These are phyloP conservation scores for Beauveria brongniartii DNA, from an alignment of 2,329 filamentous ascomycete genomes.

Conservation along the genomic window DNA sequence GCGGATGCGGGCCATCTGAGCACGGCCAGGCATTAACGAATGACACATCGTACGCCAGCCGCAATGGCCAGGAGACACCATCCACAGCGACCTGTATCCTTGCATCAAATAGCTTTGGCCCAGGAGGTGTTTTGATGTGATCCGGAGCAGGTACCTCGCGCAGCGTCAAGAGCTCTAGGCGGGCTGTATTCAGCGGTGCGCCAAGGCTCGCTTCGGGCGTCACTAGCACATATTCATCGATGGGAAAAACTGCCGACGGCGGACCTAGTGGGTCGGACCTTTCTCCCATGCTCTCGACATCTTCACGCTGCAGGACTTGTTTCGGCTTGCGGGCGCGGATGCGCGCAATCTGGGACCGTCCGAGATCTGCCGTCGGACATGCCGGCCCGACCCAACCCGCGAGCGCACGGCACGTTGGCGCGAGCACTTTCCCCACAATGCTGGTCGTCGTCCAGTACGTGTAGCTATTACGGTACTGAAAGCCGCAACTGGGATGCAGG, in stretches of 20 bases:
- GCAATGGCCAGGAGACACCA: conserved; percentile 54
- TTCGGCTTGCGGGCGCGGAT: conserved; percentile 53
- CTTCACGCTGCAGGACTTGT: conserved; percentile 47
- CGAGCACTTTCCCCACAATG: conserved; percentile 69
- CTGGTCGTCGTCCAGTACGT: conserved; percentile 69
- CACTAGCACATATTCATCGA: conserved; percentile 59
- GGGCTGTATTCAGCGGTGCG: conserved; percentile 48
- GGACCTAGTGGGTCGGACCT: conserved; percentile 64
- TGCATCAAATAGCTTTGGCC: conserved; percentile 49
- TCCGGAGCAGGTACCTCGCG: conserved; percentile 24
- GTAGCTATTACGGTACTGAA: conserved; percentile 65
- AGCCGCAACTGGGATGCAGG: conserved; percentile 60
- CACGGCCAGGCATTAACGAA: conserved; percentile 61
- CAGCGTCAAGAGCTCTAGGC: conserved; percentile 60
- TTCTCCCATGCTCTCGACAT: conserved; percentile 57
- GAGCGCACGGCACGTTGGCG: conserved; percentile 60
- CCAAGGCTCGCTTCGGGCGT: conserved; percentile 49
- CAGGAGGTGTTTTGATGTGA: conserved; percentile 15
- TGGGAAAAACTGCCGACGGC: conserved; percentile 51
- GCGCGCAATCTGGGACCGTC: conserved; percentile 60
- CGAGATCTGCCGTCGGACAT: conserved; percentile 58
- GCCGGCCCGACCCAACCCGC: conserved; percentile 70
- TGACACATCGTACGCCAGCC: conserved; percentile 55
- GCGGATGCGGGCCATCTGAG: conserved; percentile 53
- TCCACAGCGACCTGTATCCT: conserved; percentile 56